These are phyloP conservation scores for Stentor coeruleus DNA, from an alignment of 73 alveolate species.

Conservation along the genomic window DNA sequence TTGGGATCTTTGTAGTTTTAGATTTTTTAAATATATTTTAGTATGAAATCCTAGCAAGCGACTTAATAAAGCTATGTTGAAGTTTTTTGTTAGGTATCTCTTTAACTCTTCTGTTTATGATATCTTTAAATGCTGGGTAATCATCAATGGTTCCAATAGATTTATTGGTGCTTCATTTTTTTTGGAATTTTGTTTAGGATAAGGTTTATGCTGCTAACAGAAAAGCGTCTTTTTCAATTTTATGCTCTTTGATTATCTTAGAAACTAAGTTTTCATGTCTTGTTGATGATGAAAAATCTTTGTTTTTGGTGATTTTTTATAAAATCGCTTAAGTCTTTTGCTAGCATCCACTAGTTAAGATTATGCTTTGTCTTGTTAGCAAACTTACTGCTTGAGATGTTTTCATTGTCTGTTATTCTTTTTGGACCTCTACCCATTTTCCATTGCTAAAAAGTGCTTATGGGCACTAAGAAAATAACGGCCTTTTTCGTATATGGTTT, in stretches of 20 bases:
- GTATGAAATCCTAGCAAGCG: neutral
- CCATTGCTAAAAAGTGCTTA: neutral
- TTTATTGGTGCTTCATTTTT: too few relatives aligned
- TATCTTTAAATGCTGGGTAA: neutral
- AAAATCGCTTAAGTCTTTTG: neutral
- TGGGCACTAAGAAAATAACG: neutral
- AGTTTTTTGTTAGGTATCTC: neutral
- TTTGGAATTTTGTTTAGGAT: neutral
- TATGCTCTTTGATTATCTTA: neutral
- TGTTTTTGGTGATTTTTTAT: too few relatives aligned
- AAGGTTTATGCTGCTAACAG: neutral
- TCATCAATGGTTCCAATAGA: neutral
- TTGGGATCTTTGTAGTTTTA: neutral
- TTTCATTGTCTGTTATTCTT: neutral
- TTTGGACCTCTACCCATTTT: neutral
- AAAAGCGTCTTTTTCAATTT: neutral
- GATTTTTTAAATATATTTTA: too few relatives aligned
- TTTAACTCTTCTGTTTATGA: too few relatives aligned
- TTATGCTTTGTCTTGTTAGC: neutral
- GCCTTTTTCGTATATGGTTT: neutral
- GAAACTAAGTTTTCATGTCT: neutral
- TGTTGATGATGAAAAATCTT: too few relatives aligned
- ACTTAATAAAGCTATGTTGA: neutral
- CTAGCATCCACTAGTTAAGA: neutral
- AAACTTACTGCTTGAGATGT: neutral